Evolutionary conservation across 441 rosid species (phyloP).

Genomic region (Populus tomentosa): DNA sequence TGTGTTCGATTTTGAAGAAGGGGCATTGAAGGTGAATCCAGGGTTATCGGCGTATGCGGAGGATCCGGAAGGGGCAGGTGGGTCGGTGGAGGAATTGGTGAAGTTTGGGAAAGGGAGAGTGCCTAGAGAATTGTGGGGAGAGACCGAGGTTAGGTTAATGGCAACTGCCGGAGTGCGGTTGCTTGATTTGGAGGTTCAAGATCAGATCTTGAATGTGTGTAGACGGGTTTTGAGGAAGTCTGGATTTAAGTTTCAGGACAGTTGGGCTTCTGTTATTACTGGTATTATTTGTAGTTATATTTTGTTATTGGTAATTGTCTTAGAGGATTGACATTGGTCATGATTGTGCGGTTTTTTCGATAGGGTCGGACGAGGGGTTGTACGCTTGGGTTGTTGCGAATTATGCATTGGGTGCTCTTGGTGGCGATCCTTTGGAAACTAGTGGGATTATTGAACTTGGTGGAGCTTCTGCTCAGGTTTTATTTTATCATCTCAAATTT

Average conservation of each 20-base stretch:
- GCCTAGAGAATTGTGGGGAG: conserved; percentile 45
- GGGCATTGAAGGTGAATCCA: conserved; percentile 58
- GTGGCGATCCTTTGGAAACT: conserved; percentile 62
- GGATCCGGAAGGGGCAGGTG: conserved; percentile 49
- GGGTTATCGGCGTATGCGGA: conserved; percentile 67
- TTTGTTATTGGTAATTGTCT: neutral
- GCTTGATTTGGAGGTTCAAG: conserved; percentile 44
- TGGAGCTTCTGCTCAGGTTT: conserved; percentile 92
- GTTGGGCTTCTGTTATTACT: conserved; percentile 75
- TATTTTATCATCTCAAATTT: conserved; percentile 8
- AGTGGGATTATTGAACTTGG: conserved; percentile 93
- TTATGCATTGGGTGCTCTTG: conserved; percentile 66
- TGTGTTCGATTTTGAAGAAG: conserved; percentile 47
- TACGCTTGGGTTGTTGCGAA: conserved; percentile 95
- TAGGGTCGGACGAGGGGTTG: conserved; percentile 88
- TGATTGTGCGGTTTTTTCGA: neutral
- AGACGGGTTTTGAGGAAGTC: conserved; percentile 52
- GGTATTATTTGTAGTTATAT: conserved; percentile 31
- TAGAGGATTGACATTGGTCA: neutral
- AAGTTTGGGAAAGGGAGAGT: conserved; percentile 56
- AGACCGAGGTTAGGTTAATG: conserved; percentile 78
- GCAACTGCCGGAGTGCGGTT: conserved; percentile 91
- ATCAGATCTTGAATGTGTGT: conserved; percentile 47
- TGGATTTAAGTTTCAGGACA: conserved; percentile 58
- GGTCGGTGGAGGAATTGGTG: conserved; percentile 53